phyloP scores from a whole-genome alignment of 345 rosid genomes.

The Eucalyptus sp. region DNA sequence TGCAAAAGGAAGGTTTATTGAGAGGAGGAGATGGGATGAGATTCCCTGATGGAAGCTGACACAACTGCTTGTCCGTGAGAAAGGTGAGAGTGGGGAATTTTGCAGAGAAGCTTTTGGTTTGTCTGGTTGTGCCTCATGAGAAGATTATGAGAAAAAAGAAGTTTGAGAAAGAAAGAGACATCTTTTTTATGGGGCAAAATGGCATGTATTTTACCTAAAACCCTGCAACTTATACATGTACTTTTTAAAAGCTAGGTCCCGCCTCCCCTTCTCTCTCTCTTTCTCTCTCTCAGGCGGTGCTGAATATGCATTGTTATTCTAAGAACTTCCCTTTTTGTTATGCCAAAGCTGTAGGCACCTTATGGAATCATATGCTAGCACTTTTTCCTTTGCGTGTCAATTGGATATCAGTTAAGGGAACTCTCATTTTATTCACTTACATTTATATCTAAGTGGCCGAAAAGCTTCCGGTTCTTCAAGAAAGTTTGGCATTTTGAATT shows the following conservation, averaged over 20 bases:
- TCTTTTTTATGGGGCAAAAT: constrained; percentile 36
- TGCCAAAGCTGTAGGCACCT: not conserved
- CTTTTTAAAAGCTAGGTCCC: constrained; percentile 46
- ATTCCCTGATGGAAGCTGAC: constrained; percentile 37
- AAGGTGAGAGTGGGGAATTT: constrained; percentile 3
- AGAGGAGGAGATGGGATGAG: constrained; percentile 23
- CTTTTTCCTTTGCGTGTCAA: not conserved
- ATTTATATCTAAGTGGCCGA: not conserved
- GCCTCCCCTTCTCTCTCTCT: not conserved
- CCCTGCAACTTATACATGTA: constrained; percentile 18
- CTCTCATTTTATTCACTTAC: not conserved
- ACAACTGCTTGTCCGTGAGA: constrained; percentile 8
- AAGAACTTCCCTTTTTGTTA: not conserved
- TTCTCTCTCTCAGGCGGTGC: constrained; percentile 1
- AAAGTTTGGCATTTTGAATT: not conserved
- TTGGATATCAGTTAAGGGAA: not conserved
- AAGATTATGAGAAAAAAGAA: not conserved
- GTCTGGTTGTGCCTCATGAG: constrained; percentile 22
- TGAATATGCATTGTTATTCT: not conserved
- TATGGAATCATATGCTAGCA: not conserved
- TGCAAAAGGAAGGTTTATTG: constrained; percentile 17
- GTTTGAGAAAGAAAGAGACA: not conserved
- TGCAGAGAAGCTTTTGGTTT: constrained; percentile 37
- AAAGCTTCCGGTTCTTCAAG: not conserved
- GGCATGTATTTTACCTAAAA: constrained; percentile 35